These are phyloP conservation scores for Neoarthrinium moseri DNA, from an alignment of 2,329 filamentous ascomycete species.

Conservation along the genomic window DNA sequence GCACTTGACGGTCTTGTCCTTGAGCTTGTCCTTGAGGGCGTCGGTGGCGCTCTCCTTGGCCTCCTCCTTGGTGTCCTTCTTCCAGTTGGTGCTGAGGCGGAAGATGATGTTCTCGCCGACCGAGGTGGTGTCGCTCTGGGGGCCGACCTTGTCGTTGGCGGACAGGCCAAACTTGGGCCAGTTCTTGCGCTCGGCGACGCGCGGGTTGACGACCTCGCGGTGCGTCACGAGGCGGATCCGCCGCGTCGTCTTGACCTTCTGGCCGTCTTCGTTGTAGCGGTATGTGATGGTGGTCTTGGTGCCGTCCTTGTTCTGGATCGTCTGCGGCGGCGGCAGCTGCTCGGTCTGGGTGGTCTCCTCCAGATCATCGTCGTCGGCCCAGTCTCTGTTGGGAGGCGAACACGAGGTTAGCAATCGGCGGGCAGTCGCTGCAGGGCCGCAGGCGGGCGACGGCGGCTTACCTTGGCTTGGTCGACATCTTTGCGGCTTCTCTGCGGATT, in stretches of 20 bases:
- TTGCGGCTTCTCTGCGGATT: slow-evolving; percentile 1
- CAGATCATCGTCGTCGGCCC: slow-evolving; percentile 94
- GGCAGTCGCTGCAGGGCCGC: not conserved
- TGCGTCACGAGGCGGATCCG: slow-evolving; percentile 90
- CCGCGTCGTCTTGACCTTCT: slow-evolving; percentile 96
- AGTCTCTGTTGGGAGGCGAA: slow-evolving; percentile 65
- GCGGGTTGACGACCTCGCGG: slow-evolving; percentile 92
- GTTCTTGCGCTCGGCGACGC: slow-evolving; percentile 88
- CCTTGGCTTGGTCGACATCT: slow-evolving; percentile 13
- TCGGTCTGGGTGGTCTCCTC: slow-evolving; percentile 62
- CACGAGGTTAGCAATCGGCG: not conserved
- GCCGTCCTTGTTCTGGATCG: slow-evolving; percentile 96
- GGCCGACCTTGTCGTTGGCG: slow-evolving; percentile 79
- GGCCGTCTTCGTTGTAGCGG: slow-evolving; percentile 86
- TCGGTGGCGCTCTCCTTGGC: slow-evolving; percentile 71
- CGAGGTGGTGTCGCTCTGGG: slow-evolving; percentile 84
- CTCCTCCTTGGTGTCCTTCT: slow-evolving; percentile 82
- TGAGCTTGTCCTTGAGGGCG: slow-evolving; percentile 77
- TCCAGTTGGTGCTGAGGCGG: slow-evolving; percentile 91
- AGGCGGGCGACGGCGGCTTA: not conserved
- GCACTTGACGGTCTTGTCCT: slow-evolving; percentile 99
- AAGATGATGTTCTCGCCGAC: slow-evolving; percentile 99
- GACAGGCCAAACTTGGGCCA: slow-evolving; percentile 93
- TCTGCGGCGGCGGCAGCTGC: slow-evolving; percentile 82
- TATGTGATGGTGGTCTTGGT: slow-evolving; percentile 94